Evolutionary conservation across 1,139 yeast species (phyloP).

Genomic region (Zygoascus hellenicus): DNA sequence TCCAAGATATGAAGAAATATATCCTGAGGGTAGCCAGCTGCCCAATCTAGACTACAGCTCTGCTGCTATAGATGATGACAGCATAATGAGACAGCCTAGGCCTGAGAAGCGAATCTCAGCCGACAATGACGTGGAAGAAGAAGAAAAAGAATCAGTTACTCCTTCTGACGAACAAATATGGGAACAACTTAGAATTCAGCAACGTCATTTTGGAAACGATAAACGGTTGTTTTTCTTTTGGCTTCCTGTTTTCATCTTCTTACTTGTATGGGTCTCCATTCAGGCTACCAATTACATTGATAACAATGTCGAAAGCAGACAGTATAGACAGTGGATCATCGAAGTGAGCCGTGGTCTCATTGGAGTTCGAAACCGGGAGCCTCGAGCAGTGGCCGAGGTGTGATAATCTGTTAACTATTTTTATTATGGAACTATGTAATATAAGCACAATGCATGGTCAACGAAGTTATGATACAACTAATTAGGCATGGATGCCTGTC

Average conservation of each 20-base stretch:
- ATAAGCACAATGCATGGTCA: too few species aligned
- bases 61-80: slow-evolving; percentile 21
- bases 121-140: slow-evolving; percentile 15
- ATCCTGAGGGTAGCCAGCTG: slow-evolving; percentile 51
- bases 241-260: slow-evolving; percentile 31
- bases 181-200: slow-evolving; percentile 26
- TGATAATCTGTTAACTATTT: too few species aligned
- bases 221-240: slow-evolving; percentile 83
- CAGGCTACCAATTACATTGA: slow-evolving; percentile 19
- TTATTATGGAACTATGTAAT: too few species aligned
- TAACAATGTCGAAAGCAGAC: slow-evolving; percentile 8
- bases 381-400: neutral
- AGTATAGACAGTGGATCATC: neutral
- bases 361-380: slow-evolving; percentile 3
- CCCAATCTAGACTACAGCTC: slow-evolving; percentile 37
- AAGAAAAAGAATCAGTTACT: slow-evolving; percentile 2
- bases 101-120: neutral
- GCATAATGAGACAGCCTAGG: slow-evolving; percentile 11
- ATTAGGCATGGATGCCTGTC: too few species aligned
- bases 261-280: slow-evolving; percentile 25
- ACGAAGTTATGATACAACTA: too few species aligned
- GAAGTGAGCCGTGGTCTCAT: slow-evolving; percentile 4
- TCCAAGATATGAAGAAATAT: slow-evolving; percentile 77
- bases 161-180: slow-evolving; percentile 25
- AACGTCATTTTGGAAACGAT: slow-evolving; percentile 67